These are phyloP conservation scores for Colletotrichum orchidophilum DNA, from an alignment of 2,329 filamentous ascomycete genomes.

Conservation along the genomic window DNA sequence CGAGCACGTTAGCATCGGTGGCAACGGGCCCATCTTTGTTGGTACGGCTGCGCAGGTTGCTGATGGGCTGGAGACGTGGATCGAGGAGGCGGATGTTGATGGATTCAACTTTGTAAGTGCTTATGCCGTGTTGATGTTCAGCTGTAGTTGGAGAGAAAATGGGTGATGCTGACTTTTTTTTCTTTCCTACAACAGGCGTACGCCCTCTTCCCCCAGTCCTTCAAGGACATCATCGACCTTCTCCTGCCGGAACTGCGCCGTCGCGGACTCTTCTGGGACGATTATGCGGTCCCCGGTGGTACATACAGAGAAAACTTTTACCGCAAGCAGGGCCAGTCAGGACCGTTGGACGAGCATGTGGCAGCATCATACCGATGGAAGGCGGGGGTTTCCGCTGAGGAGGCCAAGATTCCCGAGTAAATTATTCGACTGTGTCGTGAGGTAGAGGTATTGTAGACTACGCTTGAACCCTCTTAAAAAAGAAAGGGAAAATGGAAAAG, in stretches of 20 bases:
- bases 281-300: conserved; percentile 63
- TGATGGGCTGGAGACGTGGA: conserved; percentile 74
- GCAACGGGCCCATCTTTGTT: conserved; percentile 71
- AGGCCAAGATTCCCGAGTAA: conserved; percentile 41
- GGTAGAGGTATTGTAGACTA: accelerated
- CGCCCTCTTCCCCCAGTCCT: conserved; percentile 72
- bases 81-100: conserved; percentile 75
- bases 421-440: not conserved
- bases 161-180: not conserved
- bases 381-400: conserved; percentile 40
- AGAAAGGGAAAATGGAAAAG: not conserved
- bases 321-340: conserved; percentile 56
- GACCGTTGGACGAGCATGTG: conserved; percentile 61
- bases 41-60: conserved; percentile 73
- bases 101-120: conserved; percentile 74
- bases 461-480: not conserved
- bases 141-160: no score
- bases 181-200: conserved; percentile 64
- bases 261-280: conserved; percentile 66
- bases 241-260: conserved; percentile 70
- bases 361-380: conserved; percentile 59
- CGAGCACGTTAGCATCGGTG: conserved; percentile 73
- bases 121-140: not conserved
- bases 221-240: conserved; percentile 73
- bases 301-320: conserved; percentile 72